These are phyloP conservation scores for Geotrichum phurueaensis DNA, from an alignment of 1,139 yeast genomes.

Conservation along the genomic window DNA sequence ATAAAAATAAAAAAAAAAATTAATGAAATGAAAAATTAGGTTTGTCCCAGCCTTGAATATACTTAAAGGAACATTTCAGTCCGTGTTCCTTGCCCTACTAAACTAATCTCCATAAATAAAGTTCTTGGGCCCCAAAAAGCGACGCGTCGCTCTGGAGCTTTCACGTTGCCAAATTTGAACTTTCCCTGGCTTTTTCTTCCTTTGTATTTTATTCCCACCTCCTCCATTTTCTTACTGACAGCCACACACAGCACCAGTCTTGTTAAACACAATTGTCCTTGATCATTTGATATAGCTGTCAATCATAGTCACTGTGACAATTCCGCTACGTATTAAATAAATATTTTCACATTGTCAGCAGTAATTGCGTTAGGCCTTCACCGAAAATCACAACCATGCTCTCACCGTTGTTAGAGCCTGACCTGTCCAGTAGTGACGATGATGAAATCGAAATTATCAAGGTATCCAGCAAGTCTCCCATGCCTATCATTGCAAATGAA, in stretches of 20 bases:
- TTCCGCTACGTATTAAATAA: background rate
- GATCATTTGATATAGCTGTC: background rate
- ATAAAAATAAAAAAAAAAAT: background rate
- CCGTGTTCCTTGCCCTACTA: background rate
- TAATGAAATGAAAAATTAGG: background rate
- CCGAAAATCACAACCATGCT: background rate
- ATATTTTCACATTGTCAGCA: background rate
- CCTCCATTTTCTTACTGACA: background rate
- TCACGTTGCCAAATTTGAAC: background rate
- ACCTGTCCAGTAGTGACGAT: background rate
- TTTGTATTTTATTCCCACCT: background rate
- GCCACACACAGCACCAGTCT: background rate
- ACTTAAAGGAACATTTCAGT: background rate
- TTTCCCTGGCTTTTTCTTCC: background rate
- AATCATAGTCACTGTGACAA: background rate
- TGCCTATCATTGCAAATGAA: background rate
- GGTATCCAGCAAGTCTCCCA: background rate
- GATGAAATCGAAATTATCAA: background rate
- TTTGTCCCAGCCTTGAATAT: slow-evolving; percentile 13
- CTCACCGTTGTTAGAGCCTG: background rate
- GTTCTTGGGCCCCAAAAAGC: background rate
- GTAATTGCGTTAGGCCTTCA: background rate
- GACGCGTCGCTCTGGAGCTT: background rate
- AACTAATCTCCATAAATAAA: background rate
- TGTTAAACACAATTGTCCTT: background rate